These are phyloP conservation scores for Sporothrix schenckii DNA, from an alignment of 2,329 filamentous ascomycete genomes.

Conservation along the genomic window DNA sequence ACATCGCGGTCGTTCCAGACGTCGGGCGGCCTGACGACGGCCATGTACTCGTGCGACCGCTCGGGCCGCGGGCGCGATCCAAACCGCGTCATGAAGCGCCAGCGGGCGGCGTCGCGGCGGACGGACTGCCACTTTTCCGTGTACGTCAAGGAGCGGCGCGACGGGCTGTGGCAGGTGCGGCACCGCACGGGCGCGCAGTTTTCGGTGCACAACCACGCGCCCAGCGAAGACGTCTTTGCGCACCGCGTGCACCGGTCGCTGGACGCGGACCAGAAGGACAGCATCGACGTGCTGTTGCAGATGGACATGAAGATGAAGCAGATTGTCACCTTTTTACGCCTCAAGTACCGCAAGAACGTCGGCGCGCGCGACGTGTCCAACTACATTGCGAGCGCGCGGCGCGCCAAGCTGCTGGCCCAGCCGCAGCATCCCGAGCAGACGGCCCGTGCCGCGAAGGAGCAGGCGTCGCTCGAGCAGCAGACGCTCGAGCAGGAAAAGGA, in stretches of 20 bases:
- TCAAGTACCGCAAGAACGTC: slow-evolving; percentile 33
- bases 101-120: slow-evolving; percentile 31
- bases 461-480: slow-evolving; percentile 22
- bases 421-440: slow-evolving; percentile 8
- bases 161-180: slow-evolving; percentile 29
- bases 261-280: slow-evolving; percentile 33
- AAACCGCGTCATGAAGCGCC: slow-evolving; percentile 31
- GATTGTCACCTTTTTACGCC: slow-evolving; percentile 32
- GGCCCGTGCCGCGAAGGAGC: background rate
- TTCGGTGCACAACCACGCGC: slow-evolving; percentile 32
- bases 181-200: slow-evolving; percentile 32
- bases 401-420: slow-evolving; percentile 16
- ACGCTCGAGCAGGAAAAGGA: slow-evolving; percentile 26
- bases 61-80: slow-evolving; percentile 29
- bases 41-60: slow-evolving; percentile 32
- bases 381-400: slow-evolving; percentile 32
- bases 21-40: slow-evolving; percentile 30
- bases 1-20: slow-evolving; percentile 32
- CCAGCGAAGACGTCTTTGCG: slow-evolving; percentile 29
- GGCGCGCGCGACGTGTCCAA: slow-evolving; percentile 32
- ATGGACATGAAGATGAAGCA: slow-evolving; percentile 32
- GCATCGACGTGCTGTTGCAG: slow-evolving; percentile 29
- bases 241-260: slow-evolving; percentile 33
- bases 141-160: slow-evolving; percentile 32
- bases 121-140: slow-evolving; percentile 31